A percentile compares a stretch with the other conserved stretches of the same genome.
Evolutionary conservation across 495 filamentous ascomycete species (phyloP).

Genomic region (Pyrenula aspistea): DNA sequence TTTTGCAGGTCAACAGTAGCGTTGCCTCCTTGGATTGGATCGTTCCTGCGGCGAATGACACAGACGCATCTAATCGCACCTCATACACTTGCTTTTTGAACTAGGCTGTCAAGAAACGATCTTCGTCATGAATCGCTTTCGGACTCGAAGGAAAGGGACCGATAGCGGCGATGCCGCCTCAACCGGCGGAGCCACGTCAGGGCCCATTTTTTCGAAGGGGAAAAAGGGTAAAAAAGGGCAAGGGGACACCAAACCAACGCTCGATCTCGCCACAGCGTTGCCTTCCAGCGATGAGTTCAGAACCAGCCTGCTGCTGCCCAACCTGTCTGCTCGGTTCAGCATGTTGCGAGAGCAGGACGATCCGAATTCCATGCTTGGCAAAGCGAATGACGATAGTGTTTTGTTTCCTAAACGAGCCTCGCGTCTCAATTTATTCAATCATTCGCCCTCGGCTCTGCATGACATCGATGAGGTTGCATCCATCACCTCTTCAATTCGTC

Average conservation of each 20-base stretch:
- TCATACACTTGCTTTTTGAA: too few relatives aligned
- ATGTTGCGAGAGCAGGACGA: conserved; percentile 94
- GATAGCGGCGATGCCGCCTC: conserved; percentile 5
- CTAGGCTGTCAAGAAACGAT: too few relatives aligned
- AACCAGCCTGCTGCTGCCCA: conserved; percentile 94
- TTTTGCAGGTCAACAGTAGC: too few relatives aligned
- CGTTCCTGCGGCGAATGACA: too few relatives aligned
- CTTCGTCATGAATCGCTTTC: conserved; percentile 19
- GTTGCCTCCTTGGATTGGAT: too few relatives aligned
- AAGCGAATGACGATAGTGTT: conserved; percentile 90
- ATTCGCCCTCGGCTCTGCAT: conserved; percentile 42
- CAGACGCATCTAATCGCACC: too few relatives aligned
- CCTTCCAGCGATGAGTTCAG: conserved; percentile 84
- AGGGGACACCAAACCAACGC: conserved; percentile 43
- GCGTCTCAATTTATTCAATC: conserved; percentile 44
- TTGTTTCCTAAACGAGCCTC: conserved; percentile 72
- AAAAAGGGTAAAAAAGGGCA: conserved; percentile 48
- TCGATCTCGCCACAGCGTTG: conserved; percentile 63
- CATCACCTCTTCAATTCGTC: conserved; percentile 50
- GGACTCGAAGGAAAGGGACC: conserved; percentile 17
- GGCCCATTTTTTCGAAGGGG: conserved; percentile 12
- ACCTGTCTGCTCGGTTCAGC: conserved; percentile 87
- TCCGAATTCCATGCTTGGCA: conserved; percentile 72
- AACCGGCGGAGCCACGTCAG: conserved; percentile 28
- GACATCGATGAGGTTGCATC: conserved; percentile 89